A percentile compares a stretch with the other conserved stretches of the same genome.
Conservation (phyloP, 257 asterid genomes). For the Knoxia roxburghii region DNA sequence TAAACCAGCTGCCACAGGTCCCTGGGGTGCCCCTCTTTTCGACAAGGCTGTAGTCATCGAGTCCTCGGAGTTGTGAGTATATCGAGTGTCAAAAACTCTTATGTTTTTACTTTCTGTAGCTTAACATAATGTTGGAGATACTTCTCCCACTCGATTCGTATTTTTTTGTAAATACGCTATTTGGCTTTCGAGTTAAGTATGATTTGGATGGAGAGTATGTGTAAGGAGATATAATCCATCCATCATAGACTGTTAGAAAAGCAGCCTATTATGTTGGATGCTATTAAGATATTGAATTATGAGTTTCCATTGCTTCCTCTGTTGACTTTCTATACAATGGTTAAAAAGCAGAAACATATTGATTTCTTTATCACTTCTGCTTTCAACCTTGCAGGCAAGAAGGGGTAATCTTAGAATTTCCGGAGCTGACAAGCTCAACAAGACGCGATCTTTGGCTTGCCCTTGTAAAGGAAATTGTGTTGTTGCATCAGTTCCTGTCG, state of each 20-base stretch:
- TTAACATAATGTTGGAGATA: background rate
- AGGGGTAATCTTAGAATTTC: slow-evolving; percentile 66
- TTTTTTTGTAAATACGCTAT: background rate
- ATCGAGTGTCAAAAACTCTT: background rate
- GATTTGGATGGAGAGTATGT: background rate
- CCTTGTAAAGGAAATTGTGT: slow-evolving; percentile 61
- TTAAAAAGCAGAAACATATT: background rate
- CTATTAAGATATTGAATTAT: too few species aligned
- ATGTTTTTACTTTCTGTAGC: background rate
- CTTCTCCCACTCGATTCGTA: too few species aligned
- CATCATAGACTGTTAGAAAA: background rate
- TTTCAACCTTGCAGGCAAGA: slow-evolving; percentile 46
- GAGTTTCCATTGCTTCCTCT: background rate
- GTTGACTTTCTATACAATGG: background rate
- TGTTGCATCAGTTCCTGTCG: slow-evolving; percentile 52
- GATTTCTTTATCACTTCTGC: background rate
- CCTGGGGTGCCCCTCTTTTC: slow-evolving; percentile 94
- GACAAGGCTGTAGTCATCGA: slow-evolving; percentile 78
- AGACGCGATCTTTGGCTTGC: slow-evolving; percentile 93
- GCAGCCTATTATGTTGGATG: too few species aligned
- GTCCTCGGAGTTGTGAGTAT: slow-evolving; percentile 68
- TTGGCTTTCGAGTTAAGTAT: background rate
- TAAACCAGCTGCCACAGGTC: slow-evolving; percentile 75
- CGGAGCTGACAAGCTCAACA: slow-evolving; percentile 89
- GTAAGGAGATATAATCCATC: background rate